Base-by-base conservation (phyloP, 306 rosid genomes). In the Cyamopsis tetragonoloba region DNA sequence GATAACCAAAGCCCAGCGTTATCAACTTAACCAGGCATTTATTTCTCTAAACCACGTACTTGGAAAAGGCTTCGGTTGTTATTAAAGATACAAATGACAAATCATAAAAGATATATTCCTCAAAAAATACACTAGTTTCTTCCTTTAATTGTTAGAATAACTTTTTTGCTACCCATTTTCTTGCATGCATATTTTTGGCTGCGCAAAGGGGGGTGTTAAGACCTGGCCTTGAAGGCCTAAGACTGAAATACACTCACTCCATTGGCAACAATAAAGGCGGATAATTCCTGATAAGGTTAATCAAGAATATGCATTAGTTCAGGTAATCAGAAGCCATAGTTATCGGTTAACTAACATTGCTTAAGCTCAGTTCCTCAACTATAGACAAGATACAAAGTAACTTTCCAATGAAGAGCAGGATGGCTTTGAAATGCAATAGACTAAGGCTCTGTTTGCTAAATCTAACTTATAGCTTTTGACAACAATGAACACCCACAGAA, bases 51-150 rank as follows among this genome's bases (percentile, higher is more conserved):
- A n/a, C n/a, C n/a, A n/a, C n/a, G n/a, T n/a, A n/a, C n/a, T n/a
- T n/a, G n/a, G n/a, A n/a, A n/a, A n/a, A n/a, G n/a, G n/a, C n/a
- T n/a, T n/a, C n/a, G n/a, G n/a, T n/a, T n/a, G n/a, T n/a, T n/a
- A n/a, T n/a, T n/a, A n/a, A n/a, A 11, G 53, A 26, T 46, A 18
- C 7, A 6, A 5, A 18, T 20, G 9, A 9, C 56, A 49, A 49
- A 49, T 49, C n/a, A n/a, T n/a, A n/a, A n/a, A n/a, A n/a, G n/a
- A n/a, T 54, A 54, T 3, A 13, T 57, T 57, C 64, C 42, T 56
- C 32, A 31, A 0, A 57, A 57, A 11, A 32, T 57, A 13, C 8
- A 19, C 6, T 32, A 32, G 17, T 32, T 17, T 57, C 44, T 57
- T 31, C 43, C 63, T 32, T 56, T 56, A 30, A 56, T 56, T 30